Base-by-base conservation (phyloP, 345 rosid genomes). In the Populus ilicifolia region DNA sequence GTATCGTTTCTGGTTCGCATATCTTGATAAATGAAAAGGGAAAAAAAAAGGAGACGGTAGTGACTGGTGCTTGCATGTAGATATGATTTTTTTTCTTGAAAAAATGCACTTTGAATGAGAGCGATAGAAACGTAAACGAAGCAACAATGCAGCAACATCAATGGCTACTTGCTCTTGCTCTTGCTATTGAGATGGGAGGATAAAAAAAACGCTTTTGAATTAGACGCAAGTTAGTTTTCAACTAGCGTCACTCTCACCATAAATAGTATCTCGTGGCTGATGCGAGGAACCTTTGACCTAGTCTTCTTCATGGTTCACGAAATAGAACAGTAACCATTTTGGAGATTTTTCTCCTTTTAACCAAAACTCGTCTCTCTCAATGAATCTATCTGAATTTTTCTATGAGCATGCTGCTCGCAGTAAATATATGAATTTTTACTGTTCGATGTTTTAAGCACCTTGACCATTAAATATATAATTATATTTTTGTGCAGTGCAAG, bases 11-110 rank as follows among this genome's bases (percentile, higher is more conserved):
- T 12, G 16, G 16, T 43, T 0, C 12, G 48, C 12, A 44, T 44
- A 0, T 0, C 12, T 3, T 12, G 5, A 10, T 12, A 0, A 1
- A 2, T 44, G 48, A 44, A 8, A 8, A 39, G 0, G 14, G 0
- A 44, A 3, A 43, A 2, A 44, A 44, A 7, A 7, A 39, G 8
- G 8, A 39, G 10, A 11, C 48, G 4, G 2, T 2, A 3, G 48
- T 44, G 48, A 44, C 0, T 3, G 5, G 9, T 44, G 48, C 14
- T 44, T 3, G 14, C 3, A 11, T 12, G 14, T 1, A 12, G 13
- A 44, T 44, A 44, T 44, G 48, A 2, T 12, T 11, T 44, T 10
- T 44, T 10, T 44, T 10, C 46, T 11, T 43, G 46, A 2, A 43
- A 43, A 43, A 11, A 44, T 44, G 50, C 5, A 44, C 17, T 13